Evolutionary conservation across 2,329 filamentous ascomycete genomes (phyloP).

Genomic region (Parafenestella ontariensis): DNA sequence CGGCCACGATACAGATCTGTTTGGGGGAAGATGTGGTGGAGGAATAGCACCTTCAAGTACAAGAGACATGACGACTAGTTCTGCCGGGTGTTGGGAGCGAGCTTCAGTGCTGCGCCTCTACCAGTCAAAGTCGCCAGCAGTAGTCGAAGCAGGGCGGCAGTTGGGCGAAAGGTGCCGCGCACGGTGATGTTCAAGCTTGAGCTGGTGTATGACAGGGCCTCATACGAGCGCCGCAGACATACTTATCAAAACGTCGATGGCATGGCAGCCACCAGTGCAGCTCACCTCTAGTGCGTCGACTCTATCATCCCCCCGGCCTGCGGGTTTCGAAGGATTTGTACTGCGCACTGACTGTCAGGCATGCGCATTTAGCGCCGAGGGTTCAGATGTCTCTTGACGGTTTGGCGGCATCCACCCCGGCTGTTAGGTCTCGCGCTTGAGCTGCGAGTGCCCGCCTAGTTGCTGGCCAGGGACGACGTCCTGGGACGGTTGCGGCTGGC

Average conservation of each 20-base stretch:
- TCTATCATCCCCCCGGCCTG: slow-evolving; percentile 41
- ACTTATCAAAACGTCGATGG: slow-evolving; percentile 31
- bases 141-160: slow-evolving; percentile 13
- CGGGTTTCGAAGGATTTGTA: slow-evolving; percentile 29
- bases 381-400: slow-evolving; percentile 25
- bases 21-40: slow-evolving; percentile 43
- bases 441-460: slow-evolving; percentile 46
- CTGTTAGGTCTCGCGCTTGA: slow-evolving; percentile 37
- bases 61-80: slow-evolving; percentile 40
- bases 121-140: slow-evolving; percentile 18
- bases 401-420: slow-evolving; percentile 28
- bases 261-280: slow-evolving; percentile 19
- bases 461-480: slow-evolving; percentile 43
- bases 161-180: slow-evolving; percentile 8
- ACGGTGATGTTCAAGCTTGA: slow-evolving; percentile 14
- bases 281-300: slow-evolving; percentile 42
- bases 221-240: slow-evolving; percentile 25
- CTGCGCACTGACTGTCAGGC: slow-evolving; percentile 31
- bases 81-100: slow-evolving; percentile 11
- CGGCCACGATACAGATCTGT: slow-evolving; percentile 37
- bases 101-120: slow-evolving; percentile 25
- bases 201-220: slow-evolving; percentile 21
- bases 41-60: slow-evolving; percentile 45
- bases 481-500: slow-evolving; percentile 33
- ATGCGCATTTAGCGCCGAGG: slow-evolving; percentile 35